phyloP scores from a whole-genome alignment of 2,329 filamentous ascomycete species.

The Aspergillus tanneri region DNA sequence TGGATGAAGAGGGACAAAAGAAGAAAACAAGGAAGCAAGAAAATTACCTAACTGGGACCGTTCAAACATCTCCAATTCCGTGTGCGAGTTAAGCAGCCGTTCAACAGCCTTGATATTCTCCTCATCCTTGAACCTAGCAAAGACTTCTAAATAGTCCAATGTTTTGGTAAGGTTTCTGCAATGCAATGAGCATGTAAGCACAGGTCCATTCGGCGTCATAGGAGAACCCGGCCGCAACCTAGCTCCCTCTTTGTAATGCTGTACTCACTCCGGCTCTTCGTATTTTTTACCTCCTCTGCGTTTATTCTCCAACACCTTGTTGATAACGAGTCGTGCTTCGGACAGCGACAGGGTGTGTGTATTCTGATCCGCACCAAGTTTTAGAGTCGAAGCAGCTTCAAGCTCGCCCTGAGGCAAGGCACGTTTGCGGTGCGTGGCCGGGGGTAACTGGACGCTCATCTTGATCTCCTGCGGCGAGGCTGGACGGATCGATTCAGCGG shows the following conservation, averaged over 20 bases:
- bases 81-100: conserved; percentile 73
- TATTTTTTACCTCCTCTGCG: conserved; percentile 76
- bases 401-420: conserved; percentile 62
- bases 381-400: conserved; percentile 76
- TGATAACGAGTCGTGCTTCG: conserved; percentile 88
- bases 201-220: neutral
- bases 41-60: conserved; percentile 78
- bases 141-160: conserved; percentile 87
- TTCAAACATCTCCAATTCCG: conserved; percentile 84
- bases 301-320: conserved; percentile 79
- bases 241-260: neutral
- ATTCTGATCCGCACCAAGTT: conserved; percentile 89
- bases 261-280: conserved; percentile 76
- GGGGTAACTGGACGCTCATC: conserved; percentile 38
- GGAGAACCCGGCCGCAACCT: neutral
- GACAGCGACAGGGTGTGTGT: conserved; percentile 90
- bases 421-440: conserved; percentile 44
- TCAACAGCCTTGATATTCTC: conserved; percentile 95
- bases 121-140: conserved; percentile 92
- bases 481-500: neutral
- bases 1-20: neutral
- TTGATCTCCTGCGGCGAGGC: conserved; percentile 3
- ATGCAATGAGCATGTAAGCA: neutral
- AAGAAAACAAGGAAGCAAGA: conserved; percentile 1
- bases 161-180: conserved; percentile 74